A percentile compares a stretch with the other conserved stretches of the same genome.
Conservation (phyloP, 805 yeast species). For the Saccharomycopsis malanga region DNA sequence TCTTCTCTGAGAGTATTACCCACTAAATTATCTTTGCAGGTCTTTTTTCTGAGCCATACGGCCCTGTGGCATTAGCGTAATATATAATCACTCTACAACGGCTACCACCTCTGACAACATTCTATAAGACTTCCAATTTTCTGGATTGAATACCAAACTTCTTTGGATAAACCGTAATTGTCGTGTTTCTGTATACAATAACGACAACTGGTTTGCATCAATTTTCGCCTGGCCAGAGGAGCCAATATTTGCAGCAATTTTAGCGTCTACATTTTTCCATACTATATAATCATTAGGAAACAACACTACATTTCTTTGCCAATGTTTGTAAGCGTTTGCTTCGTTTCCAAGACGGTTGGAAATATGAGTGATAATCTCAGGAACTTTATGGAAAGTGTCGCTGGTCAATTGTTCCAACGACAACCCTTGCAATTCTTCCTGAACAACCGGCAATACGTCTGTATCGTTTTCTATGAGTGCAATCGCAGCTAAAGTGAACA, state of each 20-base stretch:
- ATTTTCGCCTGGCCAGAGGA: constrained; percentile 42
- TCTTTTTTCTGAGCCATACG: too few relatives aligned
- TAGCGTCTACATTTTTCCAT: constrained; percentile 60
- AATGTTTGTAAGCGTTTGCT: constrained; percentile 27
- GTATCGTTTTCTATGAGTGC: constrained; percentile 54
- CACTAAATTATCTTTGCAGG: too few relatives aligned
- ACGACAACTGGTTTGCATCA: constrained; percentile 44
- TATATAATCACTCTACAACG: too few relatives aligned
- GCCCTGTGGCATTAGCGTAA: too few relatives aligned
- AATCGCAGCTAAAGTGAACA: constrained; percentile 74
- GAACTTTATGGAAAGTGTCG: constrained; percentile 51
- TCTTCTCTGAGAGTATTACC: too few relatives aligned
- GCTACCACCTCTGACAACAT: background rate
- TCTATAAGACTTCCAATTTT: constrained; percentile 27
- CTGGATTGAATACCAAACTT: constrained; percentile 59
- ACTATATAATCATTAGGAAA: constrained; percentile 64
- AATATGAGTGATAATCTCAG: constrained; percentile 50
- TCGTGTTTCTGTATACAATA: constrained; percentile 43
- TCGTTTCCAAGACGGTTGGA: constrained; percentile 33
- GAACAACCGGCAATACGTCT: constrained; percentile 52
- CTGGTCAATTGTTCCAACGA: constrained; percentile 38
- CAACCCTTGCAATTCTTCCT: constrained; percentile 54
- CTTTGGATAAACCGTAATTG: constrained; percentile 54
- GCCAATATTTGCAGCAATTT: constrained; percentile 55
- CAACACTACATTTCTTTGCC: constrained; percentile 67